These are phyloP conservation scores for Dentipellis sp. DNA, from an alignment of 768 basidiomycete species.

Conservation along the genomic window DNA sequence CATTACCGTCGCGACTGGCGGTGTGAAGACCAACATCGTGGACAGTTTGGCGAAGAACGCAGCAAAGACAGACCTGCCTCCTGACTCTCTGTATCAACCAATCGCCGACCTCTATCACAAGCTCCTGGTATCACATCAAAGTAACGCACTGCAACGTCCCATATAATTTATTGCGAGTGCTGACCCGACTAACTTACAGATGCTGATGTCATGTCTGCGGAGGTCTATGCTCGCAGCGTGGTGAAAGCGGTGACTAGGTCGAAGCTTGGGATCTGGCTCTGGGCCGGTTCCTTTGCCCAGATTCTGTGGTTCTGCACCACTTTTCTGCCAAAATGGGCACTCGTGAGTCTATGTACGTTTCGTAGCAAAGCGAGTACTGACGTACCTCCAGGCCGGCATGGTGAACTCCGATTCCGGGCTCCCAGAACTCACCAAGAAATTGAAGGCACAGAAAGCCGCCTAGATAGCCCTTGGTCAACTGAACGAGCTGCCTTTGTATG, in stretches of 20 bases:
- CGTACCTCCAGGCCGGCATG: background rate
- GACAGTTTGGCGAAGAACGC: too few relatives aligned
- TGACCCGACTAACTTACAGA: background rate
- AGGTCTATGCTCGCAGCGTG: background rate
- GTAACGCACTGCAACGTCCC: background rate
- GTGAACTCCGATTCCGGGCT: background rate
- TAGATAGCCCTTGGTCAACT: background rate
- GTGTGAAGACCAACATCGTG: background rate
- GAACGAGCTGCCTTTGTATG: background rate
- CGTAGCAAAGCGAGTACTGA: background rate
- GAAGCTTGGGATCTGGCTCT: background rate
- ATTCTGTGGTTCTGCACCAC: background rate
- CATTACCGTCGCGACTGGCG: background rate
- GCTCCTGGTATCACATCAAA: background rate
- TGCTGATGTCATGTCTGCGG: background rate
- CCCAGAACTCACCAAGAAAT: background rate
- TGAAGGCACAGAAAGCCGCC: background rate
- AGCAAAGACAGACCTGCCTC: background rate
- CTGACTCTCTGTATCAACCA: background rate
- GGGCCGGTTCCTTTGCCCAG: background rate
- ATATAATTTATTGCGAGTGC: too few relatives aligned
- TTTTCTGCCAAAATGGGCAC: background rate
- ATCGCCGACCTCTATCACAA: background rate
- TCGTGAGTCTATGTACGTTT: background rate
- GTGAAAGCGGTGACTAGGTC: background rate